Evolutionary conservation across 176 grass and related monocot genomes (phyloP), one percentile per base, ranked within the genome.

Genomic region (Metroxylon sagu): DNA sequence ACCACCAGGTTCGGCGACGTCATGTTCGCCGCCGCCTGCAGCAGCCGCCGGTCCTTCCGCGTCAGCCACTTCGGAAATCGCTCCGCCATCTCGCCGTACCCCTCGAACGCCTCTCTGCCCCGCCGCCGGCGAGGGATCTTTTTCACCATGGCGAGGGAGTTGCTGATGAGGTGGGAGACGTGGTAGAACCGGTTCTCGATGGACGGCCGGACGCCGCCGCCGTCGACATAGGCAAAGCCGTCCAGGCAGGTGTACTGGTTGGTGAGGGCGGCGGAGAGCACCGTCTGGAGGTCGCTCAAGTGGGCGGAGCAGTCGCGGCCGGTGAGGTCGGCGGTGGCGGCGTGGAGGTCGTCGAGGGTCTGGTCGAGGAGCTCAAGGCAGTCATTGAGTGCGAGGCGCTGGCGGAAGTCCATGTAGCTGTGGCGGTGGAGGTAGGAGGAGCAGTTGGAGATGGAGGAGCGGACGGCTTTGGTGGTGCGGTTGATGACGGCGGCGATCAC

Each of bases 171-270:
- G 49, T 4, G 56, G 3, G 85, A 73, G 0, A 86, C 80, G 59
- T 83, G 82, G 27, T 61, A 31, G 59, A 84, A 12, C 7, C 52
- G 19, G 0, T 54, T 55, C 67, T 89, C n/a, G 25, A 95, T 84
- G 74, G 80, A 83, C 0, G 2, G 67, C 1, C 77, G 79, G 50
- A 74, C 66, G 5, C 21, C 16, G 1, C 69, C 69, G 5, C 27
- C 66, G 61, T 72, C 71, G 53, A 79, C 75, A 71, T 76, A 78
- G 8, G 62, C 15, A 56, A 95, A 79, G 39, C 90, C 85, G 7
- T 89, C 90, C 2, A 95, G 85, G 58, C 85, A 89, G 27, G 90
- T 95, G 69, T 79, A 50, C 72, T 95, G 85, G 80, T 95, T 95
- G 4, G 90, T 95, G 29, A 95, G 89, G 72, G 76, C 76, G 10